These are phyloP conservation scores for Rachicladosporium sp. DNA, from an alignment of 2,329 filamentous ascomycete genomes.

Conservation along the genomic window DNA sequence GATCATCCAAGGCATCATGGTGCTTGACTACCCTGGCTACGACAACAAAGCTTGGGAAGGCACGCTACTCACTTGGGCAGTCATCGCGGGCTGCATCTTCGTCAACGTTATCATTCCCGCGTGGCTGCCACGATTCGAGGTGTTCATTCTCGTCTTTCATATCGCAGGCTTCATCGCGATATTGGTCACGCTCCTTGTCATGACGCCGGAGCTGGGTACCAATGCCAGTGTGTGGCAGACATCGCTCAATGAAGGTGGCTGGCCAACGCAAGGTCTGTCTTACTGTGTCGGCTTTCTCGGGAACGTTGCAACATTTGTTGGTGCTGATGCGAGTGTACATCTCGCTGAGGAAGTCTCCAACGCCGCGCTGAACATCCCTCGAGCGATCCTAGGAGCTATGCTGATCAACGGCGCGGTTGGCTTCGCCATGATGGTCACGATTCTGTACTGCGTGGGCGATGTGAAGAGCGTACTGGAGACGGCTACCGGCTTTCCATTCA, in stretches of 20 bases:
- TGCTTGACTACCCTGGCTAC: conserved; percentile 27
- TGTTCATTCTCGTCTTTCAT: conserved; percentile 33
- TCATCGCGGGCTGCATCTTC: conserved; percentile 28
- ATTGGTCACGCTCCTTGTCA: conserved; percentile 31
- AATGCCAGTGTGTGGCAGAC: conserved; percentile 20
- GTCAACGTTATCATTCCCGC: conserved; percentile 38
- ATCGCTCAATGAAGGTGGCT: conserved; percentile 19
- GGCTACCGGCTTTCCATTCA: conserved; percentile 37
- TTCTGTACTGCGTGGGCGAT: conserved; percentile 33
- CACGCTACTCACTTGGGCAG: conserved; percentile 29
- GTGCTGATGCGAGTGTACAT: conserved; percentile 33
- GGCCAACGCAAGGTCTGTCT: conserved; percentile 23
- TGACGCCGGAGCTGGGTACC: conserved; percentile 16
- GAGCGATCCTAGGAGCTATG: conserved; percentile 36
- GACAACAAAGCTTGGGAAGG: conserved; percentile 26
- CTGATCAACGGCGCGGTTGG: conserved; percentile 37
- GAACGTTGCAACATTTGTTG: conserved; percentile 24
- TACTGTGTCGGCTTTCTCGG: conserved; percentile 24
- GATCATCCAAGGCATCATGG: conserved; percentile 30
- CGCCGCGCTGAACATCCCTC: conserved; percentile 35
- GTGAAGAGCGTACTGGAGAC: conserved; percentile 29
- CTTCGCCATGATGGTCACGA: conserved; percentile 33
- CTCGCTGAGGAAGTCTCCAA: conserved; percentile 41
- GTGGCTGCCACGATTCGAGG: conserved; percentile 29
- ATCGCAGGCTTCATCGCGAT: conserved; percentile 43